A percentile compares a stretch with the other conserved stretches of the same genome.
These are phyloP conservation scores for Eucalyptus curtisii DNA, from an alignment of 345 rosid species.

Conservation along the genomic window DNA sequence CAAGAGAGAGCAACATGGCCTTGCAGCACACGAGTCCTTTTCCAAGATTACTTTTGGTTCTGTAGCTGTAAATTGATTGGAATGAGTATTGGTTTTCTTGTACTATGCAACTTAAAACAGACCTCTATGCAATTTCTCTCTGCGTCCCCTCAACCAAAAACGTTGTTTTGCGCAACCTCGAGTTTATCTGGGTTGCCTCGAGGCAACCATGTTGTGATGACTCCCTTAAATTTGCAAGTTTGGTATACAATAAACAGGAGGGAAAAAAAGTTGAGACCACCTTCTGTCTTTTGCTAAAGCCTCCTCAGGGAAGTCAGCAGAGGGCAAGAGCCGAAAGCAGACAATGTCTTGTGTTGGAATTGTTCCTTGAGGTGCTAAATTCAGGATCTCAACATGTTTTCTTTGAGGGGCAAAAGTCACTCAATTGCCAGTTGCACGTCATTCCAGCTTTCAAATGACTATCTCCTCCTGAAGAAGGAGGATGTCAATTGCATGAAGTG, in stretches of 20 bases:
- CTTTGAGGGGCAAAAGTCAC: background rate
- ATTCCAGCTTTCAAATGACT: background rate
- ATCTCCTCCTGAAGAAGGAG: background rate
- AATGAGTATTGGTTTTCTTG: background rate
- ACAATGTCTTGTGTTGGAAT: background rate
- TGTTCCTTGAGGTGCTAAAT: background rate
- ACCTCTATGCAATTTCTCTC: background rate
- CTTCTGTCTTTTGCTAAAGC: background rate
- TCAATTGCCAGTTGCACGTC: background rate
- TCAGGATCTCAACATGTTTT: background rate
- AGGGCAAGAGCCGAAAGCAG: background rate
- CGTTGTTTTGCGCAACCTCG: background rate
- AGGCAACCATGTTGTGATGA: background rate
- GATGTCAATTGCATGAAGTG: background rate
- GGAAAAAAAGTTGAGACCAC: background rate
- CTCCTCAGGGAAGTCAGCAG: background rate
- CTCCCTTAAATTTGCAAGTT: background rate
- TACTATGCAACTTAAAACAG: background rate
- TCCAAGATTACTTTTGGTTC: background rate
- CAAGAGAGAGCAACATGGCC: background rate
- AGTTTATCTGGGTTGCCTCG: background rate
- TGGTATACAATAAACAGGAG: background rate
- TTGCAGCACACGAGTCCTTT: background rate
- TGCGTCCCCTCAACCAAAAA: background rate
- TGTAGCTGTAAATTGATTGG: background rate